Conservation (phyloP, 768 basidiomycete genomes). For the Mycena kentingensis region DNA sequence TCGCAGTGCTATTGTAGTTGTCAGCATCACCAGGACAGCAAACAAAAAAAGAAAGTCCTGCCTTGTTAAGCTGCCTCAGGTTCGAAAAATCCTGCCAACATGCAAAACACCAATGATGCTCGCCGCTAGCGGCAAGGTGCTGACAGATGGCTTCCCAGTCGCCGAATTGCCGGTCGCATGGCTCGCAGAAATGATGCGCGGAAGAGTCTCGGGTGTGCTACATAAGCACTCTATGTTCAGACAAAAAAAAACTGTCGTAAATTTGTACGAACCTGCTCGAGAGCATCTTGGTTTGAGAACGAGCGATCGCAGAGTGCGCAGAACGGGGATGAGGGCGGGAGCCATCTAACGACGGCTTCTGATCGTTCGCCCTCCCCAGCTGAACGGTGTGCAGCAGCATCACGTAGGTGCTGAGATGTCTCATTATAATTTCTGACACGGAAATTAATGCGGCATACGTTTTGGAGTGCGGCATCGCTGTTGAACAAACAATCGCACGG, state of each 20-base stretch:
- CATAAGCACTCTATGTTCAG: background rate
- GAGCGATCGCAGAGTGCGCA: background rate
- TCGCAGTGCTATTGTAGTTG: too few species aligned
- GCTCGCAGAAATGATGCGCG: conserved; percentile 6
- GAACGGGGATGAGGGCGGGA: too few species aligned
- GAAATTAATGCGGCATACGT: background rate
- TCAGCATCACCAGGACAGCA: too few species aligned
- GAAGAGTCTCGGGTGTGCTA: conserved; percentile 1
- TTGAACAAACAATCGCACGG: background rate
- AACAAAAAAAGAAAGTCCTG: too few species aligned
- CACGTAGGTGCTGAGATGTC: background rate
- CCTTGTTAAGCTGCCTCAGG: conserved; percentile 2
- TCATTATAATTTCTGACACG: background rate
- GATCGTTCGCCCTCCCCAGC: background rate
- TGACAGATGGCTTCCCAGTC: background rate
- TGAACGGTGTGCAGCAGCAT: conserved; percentile 1
- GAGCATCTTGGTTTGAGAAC: conserved; percentile 1
- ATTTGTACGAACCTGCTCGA: conserved; percentile 1
- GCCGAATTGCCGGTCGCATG: conserved; percentile 1
- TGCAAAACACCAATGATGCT: conserved; percentile 8
- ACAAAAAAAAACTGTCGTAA: background rate
- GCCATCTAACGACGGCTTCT: too few species aligned
- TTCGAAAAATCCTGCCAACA: conserved; percentile 1
- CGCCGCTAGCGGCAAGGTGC: conserved; percentile 7
- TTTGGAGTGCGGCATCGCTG: conserved; percentile 1